phyloP scores from a whole-genome alignment of 306 rosid genomes.

The Cotoneaster glaucophyllus region DNA sequence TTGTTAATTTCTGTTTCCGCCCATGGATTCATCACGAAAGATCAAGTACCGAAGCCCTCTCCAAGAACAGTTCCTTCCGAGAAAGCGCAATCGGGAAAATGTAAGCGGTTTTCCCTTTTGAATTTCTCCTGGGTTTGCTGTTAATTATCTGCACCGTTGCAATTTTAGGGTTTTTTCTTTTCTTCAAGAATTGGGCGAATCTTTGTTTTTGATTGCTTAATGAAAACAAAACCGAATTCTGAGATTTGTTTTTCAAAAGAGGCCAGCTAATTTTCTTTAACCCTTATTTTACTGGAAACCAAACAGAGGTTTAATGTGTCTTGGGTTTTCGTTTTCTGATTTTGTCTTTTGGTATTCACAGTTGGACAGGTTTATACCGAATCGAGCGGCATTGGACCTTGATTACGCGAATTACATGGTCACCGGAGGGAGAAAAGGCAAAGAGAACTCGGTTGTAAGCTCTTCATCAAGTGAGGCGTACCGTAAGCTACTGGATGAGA shows the following conservation, averaged over 20 bases:
- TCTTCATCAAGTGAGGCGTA: constrained; percentile 35
- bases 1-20: background rate
- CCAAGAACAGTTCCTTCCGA: constrained; percentile 25
- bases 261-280: background rate
- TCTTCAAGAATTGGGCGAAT: background rate
- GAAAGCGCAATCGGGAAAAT: constrained; percentile 24
- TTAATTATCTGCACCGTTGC: background rate
- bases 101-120: constrained; percentile 3
- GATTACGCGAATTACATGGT: constrained; percentile 44
- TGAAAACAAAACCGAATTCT: background rate
- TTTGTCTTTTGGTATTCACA: background rate
- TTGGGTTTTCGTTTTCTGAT: background rate
- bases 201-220: background rate
- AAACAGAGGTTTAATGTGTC: background rate
- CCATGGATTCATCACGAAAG: constrained; percentile 20
- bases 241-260: background rate
- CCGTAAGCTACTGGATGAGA: constrained; percentile 32
- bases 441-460: constrained; percentile 26
- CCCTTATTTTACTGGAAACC: background rate
- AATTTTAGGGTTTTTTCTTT: background rate
- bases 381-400: constrained; percentile 48
- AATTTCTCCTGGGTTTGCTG: background rate
- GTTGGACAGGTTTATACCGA: constrained; percentile 13
- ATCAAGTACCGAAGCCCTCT: constrained; percentile 8
- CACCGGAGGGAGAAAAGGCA: constrained; percentile 24